Conservation (phyloP, 495 filamentous ascomycete genomes). For the Penicillium cinerascens region DNA sequence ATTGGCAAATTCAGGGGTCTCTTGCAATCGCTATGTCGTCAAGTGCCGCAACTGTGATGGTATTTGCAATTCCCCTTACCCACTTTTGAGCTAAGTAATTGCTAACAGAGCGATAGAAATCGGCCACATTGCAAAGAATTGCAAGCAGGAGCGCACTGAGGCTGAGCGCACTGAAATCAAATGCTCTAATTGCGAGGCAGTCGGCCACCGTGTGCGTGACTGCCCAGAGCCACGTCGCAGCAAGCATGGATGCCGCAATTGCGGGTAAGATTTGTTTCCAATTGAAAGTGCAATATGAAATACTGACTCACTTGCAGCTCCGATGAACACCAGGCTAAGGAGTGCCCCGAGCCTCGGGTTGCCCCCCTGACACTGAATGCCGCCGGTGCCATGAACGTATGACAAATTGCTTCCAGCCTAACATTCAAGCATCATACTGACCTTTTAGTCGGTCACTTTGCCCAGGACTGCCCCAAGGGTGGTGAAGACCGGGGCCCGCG, state of each 20-base stretch:
- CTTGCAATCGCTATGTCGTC: conserved; percentile 61
- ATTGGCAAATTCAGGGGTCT: conserved; percentile 66
- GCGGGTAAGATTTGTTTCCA: conserved; percentile 56
- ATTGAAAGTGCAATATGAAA: background rate
- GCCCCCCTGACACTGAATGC: conserved; percentile 73
- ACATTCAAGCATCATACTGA: background rate
- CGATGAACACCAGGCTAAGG: conserved; percentile 54
- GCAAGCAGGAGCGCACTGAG: conserved; percentile 58
- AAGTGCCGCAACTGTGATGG: conserved; percentile 69
- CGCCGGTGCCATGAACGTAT: conserved; percentile 69
- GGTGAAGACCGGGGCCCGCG: conserved; percentile 35
- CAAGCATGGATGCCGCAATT: conserved; percentile 75
- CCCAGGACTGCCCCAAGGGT: conserved; percentile 71
- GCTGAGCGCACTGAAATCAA: conserved; percentile 50
- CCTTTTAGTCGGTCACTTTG: conserved; percentile 70
- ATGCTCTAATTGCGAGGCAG: conserved; percentile 71
- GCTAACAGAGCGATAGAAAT: conserved; percentile 58
- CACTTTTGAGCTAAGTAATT: background rate
- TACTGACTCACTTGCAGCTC: conserved; percentile 34
- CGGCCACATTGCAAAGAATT: conserved; percentile 66
- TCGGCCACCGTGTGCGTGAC: conserved; percentile 67
- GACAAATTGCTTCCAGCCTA: no score
- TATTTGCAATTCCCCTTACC: conserved; percentile 14
- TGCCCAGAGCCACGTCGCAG: conserved; percentile 62
- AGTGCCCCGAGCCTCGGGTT: conserved; percentile 70